Base-by-base conservation (phyloP, 176 grass and related monocot genomes). In the Rhynchospora breviuscula region DNA sequence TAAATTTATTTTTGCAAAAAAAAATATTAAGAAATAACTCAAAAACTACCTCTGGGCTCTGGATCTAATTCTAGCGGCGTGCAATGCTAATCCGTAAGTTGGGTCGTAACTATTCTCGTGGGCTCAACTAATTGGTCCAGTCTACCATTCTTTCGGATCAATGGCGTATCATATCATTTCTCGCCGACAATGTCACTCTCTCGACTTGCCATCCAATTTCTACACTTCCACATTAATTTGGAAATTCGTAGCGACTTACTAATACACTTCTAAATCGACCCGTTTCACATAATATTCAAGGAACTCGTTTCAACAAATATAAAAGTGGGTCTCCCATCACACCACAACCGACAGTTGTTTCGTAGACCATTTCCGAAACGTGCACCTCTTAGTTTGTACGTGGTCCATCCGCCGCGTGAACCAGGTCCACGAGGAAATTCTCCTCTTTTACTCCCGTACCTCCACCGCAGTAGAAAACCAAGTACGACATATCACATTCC, bases 171-270 rank as follows among this genome's bases (percentile, higher is more conserved):
- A 52, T 15, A 25, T 23, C 70, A 7, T 52, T 14, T 9, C 46
- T 75, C 70, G 19, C 70, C 70, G 70, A 75, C 71, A 75, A 75
- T 52, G 15, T 75, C 71, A 8, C 67, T 47, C 67, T 47, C 21
- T 26, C 11, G 1, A 22, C 21, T 52, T 26, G 1, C 48, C 14
- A 40, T 44, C 31, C 13, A 14, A 43, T 68, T 68, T 6, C 65
- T 40, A 68, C 6, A 18, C 64, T 68, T 13, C 3, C 8, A 29
- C 21, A 5, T 26, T 21, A 7, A 9, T 75, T 26, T 14, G 2
- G 14, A 53, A 53, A 3, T 8, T 3, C 1, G 53, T 51, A 75
- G 5, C 71, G 22, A 53, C 21, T 53, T 4, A 26, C 11, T 29
- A 4, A 6, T 7, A 22, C 29, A 0, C 14, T 0, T 4, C 3